Evolutionary conservation across 768 basidiomycete genomes (phyloP), one percentile per base, ranked within the genome.

Genomic region (Lentinus brumalis): DNA sequence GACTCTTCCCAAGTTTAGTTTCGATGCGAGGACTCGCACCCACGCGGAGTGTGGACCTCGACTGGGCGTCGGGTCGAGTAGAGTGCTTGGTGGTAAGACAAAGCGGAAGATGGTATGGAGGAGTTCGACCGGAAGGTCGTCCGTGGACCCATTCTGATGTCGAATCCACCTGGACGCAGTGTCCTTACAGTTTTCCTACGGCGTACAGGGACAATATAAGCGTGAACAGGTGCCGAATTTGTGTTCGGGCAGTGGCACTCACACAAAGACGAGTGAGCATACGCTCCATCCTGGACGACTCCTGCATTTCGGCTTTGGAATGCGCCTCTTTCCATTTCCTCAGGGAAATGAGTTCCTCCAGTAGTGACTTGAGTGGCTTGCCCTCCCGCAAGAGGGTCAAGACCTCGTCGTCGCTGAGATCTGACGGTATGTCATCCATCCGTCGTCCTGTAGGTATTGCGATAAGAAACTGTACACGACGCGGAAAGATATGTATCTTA

Each of bases 61-160:
- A 18, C 29, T 46, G 21, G 53, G 41, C 14, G 31, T 55, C 15
- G 42, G 53, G 44, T 55, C 53, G 8, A 55, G 26, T 0, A 55
- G 53, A 16, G 40, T 30, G 41, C 7, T 44, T 8, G 53, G 53
- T 29, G 53, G 53, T 15, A 45, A n/a, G 10, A 41, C 30, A 15
- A 42, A 55, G 12, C 21, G 53, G 26, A 55, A 45, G 12, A 55
- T 45, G 29, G 26, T 45, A 26, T 55, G 53, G 30, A 55, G 40
- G 41, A 55, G 53, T 31, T 55, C 53, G 15, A 55, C 40, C 31
- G 53, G 53, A 7, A 55, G 29, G 30, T 55, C 42, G 14, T 55
- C 53, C 7, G 53, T 45, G 14, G 53, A 39, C 3, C 52, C 52
- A 6, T 40, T 42, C 18, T 42, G 39, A 18, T 42, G 38, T 14